Evolutionary conservation across 2,329 filamentous ascomycete species (phyloP).

Genomic region (Neoarthrinium moseri): DNA sequence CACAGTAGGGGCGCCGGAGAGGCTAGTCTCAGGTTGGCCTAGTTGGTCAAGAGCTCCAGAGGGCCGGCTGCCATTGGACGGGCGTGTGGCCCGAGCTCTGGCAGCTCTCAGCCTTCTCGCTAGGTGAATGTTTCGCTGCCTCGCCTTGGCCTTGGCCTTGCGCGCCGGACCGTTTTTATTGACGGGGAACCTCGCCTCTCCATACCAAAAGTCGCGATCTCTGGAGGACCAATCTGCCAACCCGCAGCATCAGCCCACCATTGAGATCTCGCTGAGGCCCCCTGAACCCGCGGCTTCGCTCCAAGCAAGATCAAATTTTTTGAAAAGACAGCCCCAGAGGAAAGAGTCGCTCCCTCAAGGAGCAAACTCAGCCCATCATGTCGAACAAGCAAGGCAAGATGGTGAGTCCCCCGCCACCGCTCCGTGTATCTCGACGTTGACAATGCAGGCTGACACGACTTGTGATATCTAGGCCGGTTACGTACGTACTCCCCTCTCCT

Average conservation of each 20-base stretch:
- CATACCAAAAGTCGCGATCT: conserved; percentile 42
- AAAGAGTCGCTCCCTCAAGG: conserved; percentile 34
- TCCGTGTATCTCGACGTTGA: conserved; percentile 47
- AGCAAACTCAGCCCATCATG: conserved; percentile 52
- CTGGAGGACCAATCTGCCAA: conserved; percentile 35
- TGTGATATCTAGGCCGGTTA: conserved; percentile 62
- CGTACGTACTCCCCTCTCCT: conserved; percentile 49
- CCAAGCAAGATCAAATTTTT: conserved; percentile 43
- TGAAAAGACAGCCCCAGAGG: conserved; percentile 32
- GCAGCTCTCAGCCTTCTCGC: conserved; percentile 6
- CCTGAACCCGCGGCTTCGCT: no score
- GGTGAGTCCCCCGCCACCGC: conserved; percentile 63
- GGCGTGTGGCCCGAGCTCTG: conserved; percentile 20
- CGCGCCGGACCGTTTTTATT: conserved; percentile 9
- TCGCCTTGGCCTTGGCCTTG: conserved; percentile 8
- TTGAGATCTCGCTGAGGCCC: conserved; percentile 37
- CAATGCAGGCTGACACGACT: conserved; percentile 58
- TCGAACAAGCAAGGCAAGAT: conserved; percentile 99
- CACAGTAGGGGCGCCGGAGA: background rate
- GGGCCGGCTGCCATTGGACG: background rate
- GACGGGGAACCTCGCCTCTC: conserved; percentile 7
- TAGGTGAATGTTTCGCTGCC: background rate
- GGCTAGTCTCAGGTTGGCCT: conserved; percentile 1
- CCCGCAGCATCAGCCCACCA: conserved; percentile 28
- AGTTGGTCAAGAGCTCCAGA: background rate